Evolutionary conservation across 2,329 filamentous ascomycete species (phyloP).

Genomic region (Aspergillus ochraceus): DNA sequence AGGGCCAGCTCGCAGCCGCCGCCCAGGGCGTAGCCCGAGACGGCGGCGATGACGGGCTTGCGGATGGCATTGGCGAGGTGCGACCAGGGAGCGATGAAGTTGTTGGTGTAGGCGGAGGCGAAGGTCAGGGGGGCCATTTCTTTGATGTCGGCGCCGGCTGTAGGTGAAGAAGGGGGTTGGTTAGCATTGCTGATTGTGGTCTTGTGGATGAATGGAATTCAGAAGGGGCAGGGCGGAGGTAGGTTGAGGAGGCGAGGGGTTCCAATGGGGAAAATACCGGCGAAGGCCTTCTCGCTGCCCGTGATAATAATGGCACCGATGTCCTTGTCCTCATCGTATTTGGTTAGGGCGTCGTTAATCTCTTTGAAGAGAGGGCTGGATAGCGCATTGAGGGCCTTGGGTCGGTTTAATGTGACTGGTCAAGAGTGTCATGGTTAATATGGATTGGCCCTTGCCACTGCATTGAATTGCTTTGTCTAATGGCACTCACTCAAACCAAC

Average conservation of each 20-base stretch:
- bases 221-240: background rate
- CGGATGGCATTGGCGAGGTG: conserved; percentile 79
- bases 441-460: background rate
- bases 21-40: conserved; percentile 91
- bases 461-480: background rate
- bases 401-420: conserved; percentile 85
- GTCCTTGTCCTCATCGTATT: conserved; percentile 67
- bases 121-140: conserved; percentile 96
- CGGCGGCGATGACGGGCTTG: conserved; percentile 91
- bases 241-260: background rate
- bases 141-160: conserved; percentile 94
- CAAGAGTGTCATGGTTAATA: background rate
- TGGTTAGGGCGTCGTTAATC: conserved; percentile 74
- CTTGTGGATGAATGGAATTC: background rate
- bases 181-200: background rate
- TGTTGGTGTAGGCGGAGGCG: conserved; percentile 77
- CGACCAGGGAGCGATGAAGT: conserved; percentile 97
- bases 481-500: conserved; percentile 74
- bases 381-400: conserved; percentile 92
- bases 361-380: conserved; percentile 87
- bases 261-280: conserved; percentile 43
- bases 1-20: conserved; percentile 95
- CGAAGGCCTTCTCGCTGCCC: conserved; percentile 86
- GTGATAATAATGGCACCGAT: conserved; percentile 82
- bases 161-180: background rate